Percentiles rank a stretch among this genome's conserved stretches.
Evolutionary conservation across 2,329 filamentous ascomycete genomes (phyloP).

Genomic region (Cytospora leucostoma): DNA sequence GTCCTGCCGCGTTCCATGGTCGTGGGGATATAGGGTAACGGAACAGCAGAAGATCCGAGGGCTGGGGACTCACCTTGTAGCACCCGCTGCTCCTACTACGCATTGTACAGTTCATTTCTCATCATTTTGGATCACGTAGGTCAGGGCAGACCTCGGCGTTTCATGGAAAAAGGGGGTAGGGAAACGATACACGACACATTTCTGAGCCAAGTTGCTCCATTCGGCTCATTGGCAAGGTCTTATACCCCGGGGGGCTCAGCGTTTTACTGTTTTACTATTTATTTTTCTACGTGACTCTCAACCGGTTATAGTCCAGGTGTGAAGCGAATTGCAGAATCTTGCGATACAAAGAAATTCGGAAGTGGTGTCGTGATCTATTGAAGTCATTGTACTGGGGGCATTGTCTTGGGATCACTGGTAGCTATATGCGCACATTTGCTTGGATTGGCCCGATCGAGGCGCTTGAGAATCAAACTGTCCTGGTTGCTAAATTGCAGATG

Average conservation of each 20-base stretch:
- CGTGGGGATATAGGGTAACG: neutral
- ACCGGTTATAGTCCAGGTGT: neutral
- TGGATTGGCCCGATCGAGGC: too few species aligned
- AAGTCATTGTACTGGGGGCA: neutral
- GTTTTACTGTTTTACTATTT: conserved; percentile 2
- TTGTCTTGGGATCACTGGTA: too few species aligned
- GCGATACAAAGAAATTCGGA: neutral
- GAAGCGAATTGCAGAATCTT: neutral
- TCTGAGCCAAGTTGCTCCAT: conserved; percentile 17
- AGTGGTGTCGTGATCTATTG: neutral
- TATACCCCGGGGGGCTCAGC: conserved; percentile 23
- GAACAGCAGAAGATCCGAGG: neutral
- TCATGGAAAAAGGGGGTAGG: conserved; percentile 10
- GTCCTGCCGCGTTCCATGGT: neutral
- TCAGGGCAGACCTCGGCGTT: conserved; percentile 16
- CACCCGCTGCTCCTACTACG: neutral
- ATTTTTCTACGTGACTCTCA: neutral
- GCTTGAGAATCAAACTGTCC: too few species aligned
- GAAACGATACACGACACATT: conserved; percentile 17
- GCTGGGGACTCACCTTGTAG: neutral
- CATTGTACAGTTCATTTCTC: conserved; percentile 4
- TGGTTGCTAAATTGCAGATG: too few species aligned
- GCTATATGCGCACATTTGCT: too few species aligned
- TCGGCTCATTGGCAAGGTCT: conserved; percentile 21
- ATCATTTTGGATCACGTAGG: neutral